A percentile compares a stretch with the other conserved stretches of the same genome.
These are phyloP conservation scores for Dictyostelium intermedium DNA, from an alignment of 78 protist species.

Conservation along the genomic window DNA sequence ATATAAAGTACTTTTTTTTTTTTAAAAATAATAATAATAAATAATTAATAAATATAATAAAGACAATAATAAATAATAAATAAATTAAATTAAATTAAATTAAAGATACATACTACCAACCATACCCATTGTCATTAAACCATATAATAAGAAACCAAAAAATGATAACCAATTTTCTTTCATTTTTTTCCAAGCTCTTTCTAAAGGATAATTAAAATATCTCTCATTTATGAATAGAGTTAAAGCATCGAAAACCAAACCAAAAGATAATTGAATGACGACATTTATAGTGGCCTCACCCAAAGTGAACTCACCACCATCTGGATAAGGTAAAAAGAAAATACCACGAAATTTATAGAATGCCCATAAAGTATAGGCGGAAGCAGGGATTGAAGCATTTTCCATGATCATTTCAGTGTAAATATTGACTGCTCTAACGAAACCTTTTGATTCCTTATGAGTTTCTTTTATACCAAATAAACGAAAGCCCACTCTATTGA, in stretches of 20 bases:
- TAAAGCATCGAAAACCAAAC: conserved; percentile 44
- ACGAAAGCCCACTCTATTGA: background rate
- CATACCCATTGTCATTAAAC: conserved; percentile 48
- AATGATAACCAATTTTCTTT: conserved; percentile 54
- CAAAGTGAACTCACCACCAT: conserved; percentile 17
- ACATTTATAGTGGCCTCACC: conserved; percentile 37
- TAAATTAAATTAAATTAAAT: background rate
- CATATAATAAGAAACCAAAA: conserved; percentile 68
- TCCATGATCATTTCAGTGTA: conserved; percentile 78
- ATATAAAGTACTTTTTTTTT: conserved; percentile 29
- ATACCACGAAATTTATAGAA: conserved; percentile 30
- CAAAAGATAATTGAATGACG: conserved; percentile 44
- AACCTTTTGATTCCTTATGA: conserved; percentile 62
- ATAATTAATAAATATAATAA: background rate
- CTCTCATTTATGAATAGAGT: conserved; percentile 64
- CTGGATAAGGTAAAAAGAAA: conserved; percentile 66
- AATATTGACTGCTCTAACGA: conserved; percentile 60
- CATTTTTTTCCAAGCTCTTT: conserved; percentile 71
- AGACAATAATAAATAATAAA: background rate
- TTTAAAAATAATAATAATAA: background rate
- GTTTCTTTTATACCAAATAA: conserved; percentile 4
- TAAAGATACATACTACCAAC: conserved; percentile 11
- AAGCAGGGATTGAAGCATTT: conserved; percentile 61
- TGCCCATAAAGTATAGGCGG: conserved; percentile 61
- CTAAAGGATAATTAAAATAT: conserved; percentile 47